Conservation (phyloP, 148 eudicot species). For the Salicornia ramosissima region DNA sequence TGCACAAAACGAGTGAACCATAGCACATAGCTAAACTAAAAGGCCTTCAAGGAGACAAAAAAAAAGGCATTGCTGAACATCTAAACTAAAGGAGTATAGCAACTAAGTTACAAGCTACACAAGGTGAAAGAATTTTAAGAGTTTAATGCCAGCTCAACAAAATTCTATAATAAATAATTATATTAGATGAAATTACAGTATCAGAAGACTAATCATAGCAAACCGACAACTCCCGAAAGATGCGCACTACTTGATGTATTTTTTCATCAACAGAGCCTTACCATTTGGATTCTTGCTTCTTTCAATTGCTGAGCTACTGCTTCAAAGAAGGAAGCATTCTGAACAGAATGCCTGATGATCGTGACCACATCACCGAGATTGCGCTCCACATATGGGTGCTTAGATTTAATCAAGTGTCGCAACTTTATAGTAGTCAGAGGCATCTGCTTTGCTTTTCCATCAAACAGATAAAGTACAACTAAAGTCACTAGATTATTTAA, state of each 20-base stretch:
- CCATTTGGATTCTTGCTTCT: constrained; percentile 49
- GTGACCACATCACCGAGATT: constrained; percentile 71
- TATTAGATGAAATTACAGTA: too few relatives aligned
- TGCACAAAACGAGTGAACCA: neutral
- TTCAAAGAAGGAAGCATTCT: constrained; percentile 75
- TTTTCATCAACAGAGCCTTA: constrained; percentile 25
- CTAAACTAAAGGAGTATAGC: too few relatives aligned
- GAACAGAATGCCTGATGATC: constrained; percentile 67
- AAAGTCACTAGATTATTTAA: neutral
- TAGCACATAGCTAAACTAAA: too few relatives aligned
- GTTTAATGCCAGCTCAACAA: too few relatives aligned
- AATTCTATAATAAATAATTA: too few relatives aligned
- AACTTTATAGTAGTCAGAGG: constrained; percentile 70
- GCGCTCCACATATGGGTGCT: constrained; percentile 82
- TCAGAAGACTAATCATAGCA: too few relatives aligned
- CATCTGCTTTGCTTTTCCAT: constrained; percentile 88
- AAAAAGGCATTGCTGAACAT: too few relatives aligned
- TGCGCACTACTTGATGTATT: neutral
- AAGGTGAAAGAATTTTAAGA: neutral
- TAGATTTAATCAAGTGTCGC: constrained; percentile 56
- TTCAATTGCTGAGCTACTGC: constrained; percentile 58
- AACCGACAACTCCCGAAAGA: constrained; percentile 1
- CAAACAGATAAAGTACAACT: constrained; percentile 20
- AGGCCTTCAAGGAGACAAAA: too few relatives aligned
- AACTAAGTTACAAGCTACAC: neutral